Percentiles rank a stretch among this genome's conserved stretches.
Evolutionary conservation across 2,329 filamentous ascomycete genomes (phyloP).

Genomic region (Monosporascus sp.): DNA sequence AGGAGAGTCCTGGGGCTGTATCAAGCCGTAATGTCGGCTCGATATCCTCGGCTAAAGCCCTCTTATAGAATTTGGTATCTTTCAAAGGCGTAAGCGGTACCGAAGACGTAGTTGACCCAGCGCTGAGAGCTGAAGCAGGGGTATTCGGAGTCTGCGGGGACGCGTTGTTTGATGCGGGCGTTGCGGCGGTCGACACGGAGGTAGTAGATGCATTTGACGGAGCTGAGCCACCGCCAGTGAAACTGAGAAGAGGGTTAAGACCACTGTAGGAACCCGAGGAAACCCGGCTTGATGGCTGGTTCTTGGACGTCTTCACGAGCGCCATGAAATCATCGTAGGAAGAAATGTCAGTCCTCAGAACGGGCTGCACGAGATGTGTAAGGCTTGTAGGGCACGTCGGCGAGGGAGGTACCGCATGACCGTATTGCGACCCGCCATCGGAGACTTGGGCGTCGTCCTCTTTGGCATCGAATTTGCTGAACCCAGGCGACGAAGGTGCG

Average conservation of each 20-base stretch:
- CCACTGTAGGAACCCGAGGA: slow-evolving; percentile 67
- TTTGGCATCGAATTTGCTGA: slow-evolving; percentile 61
- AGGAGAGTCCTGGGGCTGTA: slow-evolving; percentile 83
- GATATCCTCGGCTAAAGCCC: slow-evolving; percentile 81
- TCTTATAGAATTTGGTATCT: slow-evolving; percentile 92
- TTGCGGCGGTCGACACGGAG: slow-evolving; percentile 46
- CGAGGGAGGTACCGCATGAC: slow-evolving; percentile 38
- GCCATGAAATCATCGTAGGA: slow-evolving; percentile 82
- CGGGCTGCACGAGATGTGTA: slow-evolving; percentile 73
- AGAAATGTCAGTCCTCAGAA: slow-evolving; percentile 74
- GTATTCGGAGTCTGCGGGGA: slow-evolving; percentile 56
- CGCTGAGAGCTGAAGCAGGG: slow-evolving; percentile 47
- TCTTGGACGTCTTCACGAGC: slow-evolving; percentile 64
- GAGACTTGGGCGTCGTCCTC: slow-evolving; percentile 38
- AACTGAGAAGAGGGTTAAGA: slow-evolving; percentile 51
- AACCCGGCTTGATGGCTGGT: slow-evolving; percentile 56
- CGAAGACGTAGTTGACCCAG: slow-evolving; percentile 32
- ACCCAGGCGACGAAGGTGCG: slow-evolving; percentile 74
- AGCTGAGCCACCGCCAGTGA: slow-evolving; percentile 39
- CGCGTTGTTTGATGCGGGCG: slow-evolving; percentile 41
- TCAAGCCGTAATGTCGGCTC: slow-evolving; percentile 91
- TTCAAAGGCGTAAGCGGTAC: slow-evolving; percentile 61
- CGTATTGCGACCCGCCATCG: slow-evolving; percentile 30
- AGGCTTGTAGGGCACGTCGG: slow-evolving; percentile 66
- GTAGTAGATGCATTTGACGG: slow-evolving; percentile 56